Conservation (phyloP, 176 grass and related monocot species). For the Neostapfia colusana region DNA sequence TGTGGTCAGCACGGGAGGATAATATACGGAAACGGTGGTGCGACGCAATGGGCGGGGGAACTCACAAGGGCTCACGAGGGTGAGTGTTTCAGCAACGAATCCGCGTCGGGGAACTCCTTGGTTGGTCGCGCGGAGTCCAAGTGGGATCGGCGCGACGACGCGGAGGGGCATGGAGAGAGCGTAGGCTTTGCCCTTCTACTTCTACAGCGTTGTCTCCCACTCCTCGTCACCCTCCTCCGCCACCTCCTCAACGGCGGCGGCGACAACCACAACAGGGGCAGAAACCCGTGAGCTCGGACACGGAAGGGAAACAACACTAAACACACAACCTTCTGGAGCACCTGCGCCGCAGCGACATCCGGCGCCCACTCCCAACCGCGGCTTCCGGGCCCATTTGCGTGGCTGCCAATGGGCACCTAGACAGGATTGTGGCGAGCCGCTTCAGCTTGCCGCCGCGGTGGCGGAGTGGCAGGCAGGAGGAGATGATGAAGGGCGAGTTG, state of each 20-base stretch:
- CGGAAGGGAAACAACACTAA: too few relatives aligned
- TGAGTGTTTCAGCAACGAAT: too few relatives aligned
- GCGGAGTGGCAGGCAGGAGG: conserved; percentile 13
- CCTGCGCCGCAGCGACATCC: conserved; percentile 21
- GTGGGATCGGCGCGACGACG: conserved; percentile 70
- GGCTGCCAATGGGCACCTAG: not conserved
- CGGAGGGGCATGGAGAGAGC: conserved; percentile 74
- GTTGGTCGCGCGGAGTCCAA: too few relatives aligned
- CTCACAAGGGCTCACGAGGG: too few relatives aligned
- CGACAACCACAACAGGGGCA: not conserved
- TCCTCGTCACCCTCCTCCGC: conserved; percentile 56
- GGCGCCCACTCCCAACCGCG: conserved; percentile 32
- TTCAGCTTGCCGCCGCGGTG: conserved; percentile 20
- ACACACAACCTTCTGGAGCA: conserved; percentile 54
- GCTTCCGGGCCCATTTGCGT: not conserved
- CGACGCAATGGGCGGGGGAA: too few relatives aligned
- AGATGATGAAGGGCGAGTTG: too few relatives aligned
- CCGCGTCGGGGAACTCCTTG: too few relatives aligned
- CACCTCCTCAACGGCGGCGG: conserved; percentile 7
- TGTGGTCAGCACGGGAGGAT: too few relatives aligned
- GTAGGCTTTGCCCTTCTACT: conserved; percentile 82
- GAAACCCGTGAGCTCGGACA: conserved; percentile 22
- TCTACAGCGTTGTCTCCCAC: conserved; percentile 59
- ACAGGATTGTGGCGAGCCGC: conserved; percentile 29
- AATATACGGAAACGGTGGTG: too few relatives aligned